phyloP scores from a whole-genome alignment of 352 stramenopile species.

The Thalassiosira hispida region DNA sequence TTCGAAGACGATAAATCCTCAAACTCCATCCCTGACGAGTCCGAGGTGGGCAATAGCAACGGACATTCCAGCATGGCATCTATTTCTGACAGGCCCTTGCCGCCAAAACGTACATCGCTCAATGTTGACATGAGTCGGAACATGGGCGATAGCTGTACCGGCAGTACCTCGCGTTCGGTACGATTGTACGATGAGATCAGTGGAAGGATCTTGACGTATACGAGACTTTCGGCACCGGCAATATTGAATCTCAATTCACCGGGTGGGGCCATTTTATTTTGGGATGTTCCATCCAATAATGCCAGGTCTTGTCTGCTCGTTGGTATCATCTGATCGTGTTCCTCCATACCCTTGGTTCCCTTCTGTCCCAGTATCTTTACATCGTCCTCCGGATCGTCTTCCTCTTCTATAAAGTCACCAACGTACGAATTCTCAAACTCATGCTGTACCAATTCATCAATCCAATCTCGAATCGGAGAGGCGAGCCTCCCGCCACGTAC shows the following conservation, averaged over 20 bases:
- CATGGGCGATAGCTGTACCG: constrained; percentile 49
- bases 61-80: constrained; percentile 63
- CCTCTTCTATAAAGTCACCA: constrained; percentile 52
- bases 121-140: constrained; percentile 52
- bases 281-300: constrained; percentile 37
- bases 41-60: constrained; percentile 43
- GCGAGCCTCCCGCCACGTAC: constrained; percentile 51
- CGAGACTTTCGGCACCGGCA: constrained; percentile 19
- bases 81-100: constrained; percentile 48
- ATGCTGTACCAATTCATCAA: constrained; percentile 45
- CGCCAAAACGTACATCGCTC: constrained; percentile 49
- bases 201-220: constrained; percentile 63
- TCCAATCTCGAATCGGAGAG: constrained; percentile 36
- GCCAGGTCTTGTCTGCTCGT: constrained; percentile 36
- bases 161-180: constrained; percentile 36
- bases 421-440: constrained; percentile 60
- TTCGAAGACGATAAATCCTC: constrained; percentile 31
- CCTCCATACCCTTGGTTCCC: neutral
- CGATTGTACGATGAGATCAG: constrained; percentile 33
- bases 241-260: constrained; percentile 56
- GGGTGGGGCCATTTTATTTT: constrained; percentile 24
- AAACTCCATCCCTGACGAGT: constrained; percentile 49
- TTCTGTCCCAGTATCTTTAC: neutral
- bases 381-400: neutral
- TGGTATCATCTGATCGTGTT: constrained; percentile 23